A percentile compares a stretch with the other conserved stretches of the same genome.
Conservation (phyloP, 495 filamentous ascomycete species). For the Penicillium bovifimosum region DNA sequence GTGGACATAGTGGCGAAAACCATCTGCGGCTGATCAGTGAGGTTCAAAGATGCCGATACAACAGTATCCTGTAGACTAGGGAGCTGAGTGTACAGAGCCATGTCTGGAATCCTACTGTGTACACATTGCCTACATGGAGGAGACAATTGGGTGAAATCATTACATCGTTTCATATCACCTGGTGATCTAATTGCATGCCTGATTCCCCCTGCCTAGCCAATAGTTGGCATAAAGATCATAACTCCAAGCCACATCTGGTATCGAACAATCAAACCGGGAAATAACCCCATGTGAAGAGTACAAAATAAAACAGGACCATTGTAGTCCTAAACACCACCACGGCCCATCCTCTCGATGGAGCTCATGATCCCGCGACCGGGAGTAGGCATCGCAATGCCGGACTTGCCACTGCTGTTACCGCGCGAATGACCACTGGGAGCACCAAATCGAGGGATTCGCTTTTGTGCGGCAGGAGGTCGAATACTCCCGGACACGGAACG, state of each 20-base stretch:
- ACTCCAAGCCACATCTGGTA: constrained; percentile 6
- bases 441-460: constrained; percentile 30
- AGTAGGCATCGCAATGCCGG: constrained; percentile 40
- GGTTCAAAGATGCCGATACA: no score
- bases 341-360: constrained; percentile 66
- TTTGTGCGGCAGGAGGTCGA: constrained; percentile 34
- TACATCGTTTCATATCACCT: not conserved
- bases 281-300: not conserved
- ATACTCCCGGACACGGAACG: constrained; percentile 28
- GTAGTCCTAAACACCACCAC: constrained; percentile 24
- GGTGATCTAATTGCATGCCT: not conserved
- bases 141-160: not conserved
- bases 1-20: not conserved
- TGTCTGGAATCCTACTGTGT: no score
- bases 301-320: not conserved
- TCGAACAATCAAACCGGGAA: constrained; percentile 18
- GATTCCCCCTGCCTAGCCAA: not conserved
- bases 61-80: no score
- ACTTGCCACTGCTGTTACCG: constrained; percentile 37
- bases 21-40: not conserved
- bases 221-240: constrained; percentile 10
- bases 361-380: constrained; percentile 60
- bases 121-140: no score
- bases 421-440: constrained; percentile 30
- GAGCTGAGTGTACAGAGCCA: no score